Evolutionary conservation across 2,329 filamentous ascomycete genomes (phyloP), one percentile per base, ranked within the genome.

Genomic region (Exserohilum turcica): DNA sequence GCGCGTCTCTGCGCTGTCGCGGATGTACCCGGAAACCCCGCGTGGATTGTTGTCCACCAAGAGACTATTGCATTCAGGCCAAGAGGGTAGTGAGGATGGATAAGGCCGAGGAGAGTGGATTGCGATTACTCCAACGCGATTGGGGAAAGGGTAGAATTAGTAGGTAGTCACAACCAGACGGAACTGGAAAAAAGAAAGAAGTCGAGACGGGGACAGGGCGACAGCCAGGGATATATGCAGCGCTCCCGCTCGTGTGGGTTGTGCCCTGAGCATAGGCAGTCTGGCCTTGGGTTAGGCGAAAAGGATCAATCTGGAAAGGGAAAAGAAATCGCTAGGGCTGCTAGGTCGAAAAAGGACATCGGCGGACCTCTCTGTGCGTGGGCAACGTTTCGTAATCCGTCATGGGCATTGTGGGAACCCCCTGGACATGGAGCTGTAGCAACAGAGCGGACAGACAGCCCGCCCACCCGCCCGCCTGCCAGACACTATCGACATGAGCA

Each of bases 301-400:
- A 16, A n/a, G 40, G 21, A 7, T 24, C 29, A 24, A 32, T 18
- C 10, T 32, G 40, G 15, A n/a, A 24, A 16, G 13, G 3, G n/a
- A 40, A 33, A 15, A n/a, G 18, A n/a, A 24, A 24, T 24, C 29
- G 16, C 15, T 19, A 18, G 7, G 29, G n/a, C 35, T 52, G 44
- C 50, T 52, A 52, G 38, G 12, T n/a, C 50, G 39, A 18, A 36
- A 52, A 48, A 32, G 38, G 43, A 35, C 12, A 45, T 49, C 40
- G 35, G 33, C 24, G 40, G 12, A 27, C 12, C 43, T 52, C 32
- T 40, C 49, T 54, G 50, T 56, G 50, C 42, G 18, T 29, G 49
- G 42, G 44, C 27, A 42, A 49, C 37, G 54, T 56, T 56, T 56
- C 54, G 54, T 42, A 42, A 40, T 53, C 49, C 44, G 49, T 39